Base-by-base conservation (phyloP, 2,329 filamentous ascomycete species). In the Diaporthe helianthi region DNA sequence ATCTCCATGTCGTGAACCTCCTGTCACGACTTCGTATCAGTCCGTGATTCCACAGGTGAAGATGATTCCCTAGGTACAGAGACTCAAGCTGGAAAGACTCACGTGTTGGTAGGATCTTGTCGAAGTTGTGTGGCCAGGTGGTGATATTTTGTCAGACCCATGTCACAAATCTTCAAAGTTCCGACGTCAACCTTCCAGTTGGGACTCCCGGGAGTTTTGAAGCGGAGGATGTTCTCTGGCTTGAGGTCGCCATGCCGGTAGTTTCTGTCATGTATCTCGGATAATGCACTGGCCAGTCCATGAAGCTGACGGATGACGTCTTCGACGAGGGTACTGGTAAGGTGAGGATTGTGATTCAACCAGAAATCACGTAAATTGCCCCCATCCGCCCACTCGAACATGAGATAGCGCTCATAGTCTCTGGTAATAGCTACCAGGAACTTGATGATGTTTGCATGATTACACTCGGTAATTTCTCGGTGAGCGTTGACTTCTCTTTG, bases 101-200 rank as follows among this genome's bases (percentile, higher is more conserved):
- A 60, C 54, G 54, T 60, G 24, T 19, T 1, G 1, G 54, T 60
- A 1, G 36, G 22, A 1, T 13, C 2, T 3, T 41, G 22, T 4
- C 73, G 73, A 19, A 73, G 67, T 47, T 71, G 69, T 7, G 72
- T n/a, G 66, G 31, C 64, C 67, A 69, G 12, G 66, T 44, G 0
- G 38, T 69, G 9, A 44, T 70, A 12, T 17, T 61, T 68, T 10
- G 24, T 38, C n/a, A 68, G 5, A 8, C 65, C 65, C 65, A 60
- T 51, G 12, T 68, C 65, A 2, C 41, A 58, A 7, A 68, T 68
- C 5, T 63, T 68, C 17, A 60, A 29, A 1, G 65, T 67, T 1
- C 65, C 65, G 6, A 29, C 9, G 9, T 9, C 19, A 9, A n/a
- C n/a, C n/a, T n/a, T n/a, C n/a, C n/a, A n/a, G n/a, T n/a, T n/a